Evolutionary conservation across 2,329 filamentous ascomycete genomes (phyloP).

Genomic region (Botrytis fabae): DNA sequence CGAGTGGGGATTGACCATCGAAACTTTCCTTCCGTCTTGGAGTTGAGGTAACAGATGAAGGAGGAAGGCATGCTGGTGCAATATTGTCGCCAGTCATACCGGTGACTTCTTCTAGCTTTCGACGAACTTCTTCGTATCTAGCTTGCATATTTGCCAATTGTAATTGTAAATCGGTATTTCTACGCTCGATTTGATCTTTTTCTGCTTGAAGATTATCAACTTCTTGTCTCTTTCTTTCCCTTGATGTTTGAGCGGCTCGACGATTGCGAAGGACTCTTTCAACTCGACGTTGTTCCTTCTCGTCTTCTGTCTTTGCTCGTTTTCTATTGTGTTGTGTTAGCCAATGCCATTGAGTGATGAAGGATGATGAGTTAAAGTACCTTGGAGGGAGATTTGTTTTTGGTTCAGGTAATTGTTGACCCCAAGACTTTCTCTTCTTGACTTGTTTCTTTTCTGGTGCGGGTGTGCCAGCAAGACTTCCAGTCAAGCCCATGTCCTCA

Average conservation of each 20-base stretch:
- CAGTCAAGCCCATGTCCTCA: constrained; percentile 1
- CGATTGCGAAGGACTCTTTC: constrained; percentile 97
- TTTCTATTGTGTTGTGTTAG: constrained; percentile 57
- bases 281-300: constrained; percentile 97
- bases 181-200: constrained; percentile 64
- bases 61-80: constrained; percentile 44
- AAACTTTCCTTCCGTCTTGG: constrained; percentile 45
- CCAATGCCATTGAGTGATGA: constrained; percentile 19
- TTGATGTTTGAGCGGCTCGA: constrained; percentile 91
- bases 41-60: constrained; percentile 47
- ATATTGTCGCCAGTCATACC: constrained; percentile 31
- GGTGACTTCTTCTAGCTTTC: constrained; percentile 34
- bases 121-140: constrained; percentile 35
- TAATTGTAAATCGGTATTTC: constrained; percentile 69
- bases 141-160: constrained; percentile 48
- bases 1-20: constrained; percentile 46
- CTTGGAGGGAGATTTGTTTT: constrained; percentile 95
- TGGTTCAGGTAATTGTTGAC: constrained; percentile 91
- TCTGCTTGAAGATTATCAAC: constrained; percentile 77
- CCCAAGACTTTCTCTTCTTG: constrained; percentile 99
- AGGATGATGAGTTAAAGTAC: constrained; percentile 48
- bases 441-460: constrained; percentile 65
- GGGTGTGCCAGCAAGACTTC: constrained; percentile 35
- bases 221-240: constrained; percentile 65
- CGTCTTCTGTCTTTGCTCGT: constrained; percentile 97